A percentile compares a stretch with the other conserved stretches of the same genome.
Conservation (phyloP, 495 filamentous ascomycete species). For the Xylaria flabelliformis region DNA sequence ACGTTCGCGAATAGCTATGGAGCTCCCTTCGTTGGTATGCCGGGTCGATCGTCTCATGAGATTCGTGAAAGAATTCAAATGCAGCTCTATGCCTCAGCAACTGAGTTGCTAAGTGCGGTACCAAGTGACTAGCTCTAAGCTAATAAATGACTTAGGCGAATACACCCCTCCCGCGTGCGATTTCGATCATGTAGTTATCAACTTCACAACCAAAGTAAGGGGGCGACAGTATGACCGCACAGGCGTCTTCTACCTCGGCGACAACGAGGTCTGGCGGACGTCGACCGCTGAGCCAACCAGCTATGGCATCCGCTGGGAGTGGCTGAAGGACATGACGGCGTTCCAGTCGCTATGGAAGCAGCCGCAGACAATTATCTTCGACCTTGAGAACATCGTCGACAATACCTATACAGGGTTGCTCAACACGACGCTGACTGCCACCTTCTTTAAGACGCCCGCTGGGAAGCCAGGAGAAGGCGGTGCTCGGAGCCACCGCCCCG, state of each 20-base stretch:
- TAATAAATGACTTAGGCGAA: slow-evolving; percentile 53
- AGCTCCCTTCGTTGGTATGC: slow-evolving; percentile 75
- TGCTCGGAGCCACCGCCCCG: slow-evolving; percentile 47
- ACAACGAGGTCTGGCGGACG: slow-evolving; percentile 84
- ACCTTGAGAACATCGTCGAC: slow-evolving; percentile 79
- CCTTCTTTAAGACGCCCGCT: slow-evolving; percentile 66
- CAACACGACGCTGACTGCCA: slow-evolving; percentile 81
- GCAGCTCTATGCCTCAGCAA: background rate
- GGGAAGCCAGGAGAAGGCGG: slow-evolving; percentile 31
- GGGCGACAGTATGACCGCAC: slow-evolving; percentile 85
- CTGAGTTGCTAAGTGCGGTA: background rate
- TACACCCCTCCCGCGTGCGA: slow-evolving; percentile 77
- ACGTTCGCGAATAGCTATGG: slow-evolving; percentile 82
- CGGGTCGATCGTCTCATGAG: background rate
- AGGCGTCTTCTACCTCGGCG: slow-evolving; percentile 81
- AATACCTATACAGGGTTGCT: slow-evolving; percentile 78
- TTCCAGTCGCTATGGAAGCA: slow-evolving; percentile 73
- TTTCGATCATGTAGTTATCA: slow-evolving; percentile 84
- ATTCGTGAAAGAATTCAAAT: background rate
- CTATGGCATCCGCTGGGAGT: slow-evolving; percentile 74
- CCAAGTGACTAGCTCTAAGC: background rate
- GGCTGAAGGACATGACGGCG: slow-evolving; percentile 84
- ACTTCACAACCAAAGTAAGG: slow-evolving; percentile 76
- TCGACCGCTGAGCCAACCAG: slow-evolving; percentile 86
- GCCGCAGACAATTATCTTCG: slow-evolving; percentile 80